Conservation (phyloP, 2,329 filamentous ascomycete species). For the Tolypocladium endophyticum region DNA sequence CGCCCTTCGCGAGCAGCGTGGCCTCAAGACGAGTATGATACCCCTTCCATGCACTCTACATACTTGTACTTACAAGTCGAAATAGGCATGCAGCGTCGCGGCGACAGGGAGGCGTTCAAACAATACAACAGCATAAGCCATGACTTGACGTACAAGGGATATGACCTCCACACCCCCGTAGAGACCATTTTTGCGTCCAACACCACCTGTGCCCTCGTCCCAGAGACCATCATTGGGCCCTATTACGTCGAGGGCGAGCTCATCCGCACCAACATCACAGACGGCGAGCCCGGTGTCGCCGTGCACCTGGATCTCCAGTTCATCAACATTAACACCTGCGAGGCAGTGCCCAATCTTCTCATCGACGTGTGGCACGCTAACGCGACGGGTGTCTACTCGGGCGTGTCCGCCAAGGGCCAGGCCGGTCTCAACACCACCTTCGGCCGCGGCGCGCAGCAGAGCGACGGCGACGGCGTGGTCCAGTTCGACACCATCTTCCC, state of each 20-base stretch:
- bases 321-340: constrained; percentile 30
- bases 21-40: constrained; percentile 3
- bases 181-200: constrained; percentile 6
- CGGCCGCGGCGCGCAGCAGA: constrained; percentile 28
- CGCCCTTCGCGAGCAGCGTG: constrained; percentile 3
- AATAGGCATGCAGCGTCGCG: constrained; percentile 1
- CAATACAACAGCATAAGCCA: constrained; percentile 2
- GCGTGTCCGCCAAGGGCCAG: constrained; percentile 24
- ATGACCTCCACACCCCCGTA: constrained; percentile 3
- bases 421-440: constrained; percentile 24
- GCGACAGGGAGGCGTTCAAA: constrained; percentile 1
- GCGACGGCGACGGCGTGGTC: constrained; percentile 27
- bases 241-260: constrained; percentile 23
- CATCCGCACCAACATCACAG: constrained; percentile 27
- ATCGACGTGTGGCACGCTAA: constrained; percentile 36
- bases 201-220: constrained; percentile 5
- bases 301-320: constrained; percentile 31
- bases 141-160: not conserved
- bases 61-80: not conserved
- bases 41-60: not conserved
- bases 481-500: constrained; percentile 32
- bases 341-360: constrained; percentile 25
- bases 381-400: constrained; percentile 33
- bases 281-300: constrained; percentile 27
- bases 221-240: constrained; percentile 7